A percentile compares a stretch with the other conserved stretches of the same genome.
phyloP scores from a whole-genome alignment of 2,329 filamentous ascomycete species.

The Monilinia vaccinii-corymbosi region DNA sequence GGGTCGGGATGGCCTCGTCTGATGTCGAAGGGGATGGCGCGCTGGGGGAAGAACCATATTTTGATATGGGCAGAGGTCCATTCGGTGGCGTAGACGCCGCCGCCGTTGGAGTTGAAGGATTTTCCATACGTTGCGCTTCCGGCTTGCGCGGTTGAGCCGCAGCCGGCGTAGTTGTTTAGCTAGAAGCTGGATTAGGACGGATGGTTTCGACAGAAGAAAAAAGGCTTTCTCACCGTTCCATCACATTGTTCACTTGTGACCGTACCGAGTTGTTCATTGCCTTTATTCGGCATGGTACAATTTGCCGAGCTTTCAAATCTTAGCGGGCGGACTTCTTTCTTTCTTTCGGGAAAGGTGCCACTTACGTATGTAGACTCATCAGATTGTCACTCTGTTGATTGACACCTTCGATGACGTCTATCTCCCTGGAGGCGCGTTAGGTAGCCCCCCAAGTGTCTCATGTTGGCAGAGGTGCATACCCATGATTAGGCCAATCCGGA shows the following conservation, averaged over 20 bases:
- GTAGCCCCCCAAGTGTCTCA: no score
- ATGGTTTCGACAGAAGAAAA: not conserved
- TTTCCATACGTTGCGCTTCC: conserved; percentile 40
- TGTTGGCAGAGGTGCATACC: not conserved
- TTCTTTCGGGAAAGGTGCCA: no score
- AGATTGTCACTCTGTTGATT: not conserved
- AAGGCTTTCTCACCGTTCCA: not conserved
- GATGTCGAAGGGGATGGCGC: conserved; percentile 62
- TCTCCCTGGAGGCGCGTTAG: not conserved
- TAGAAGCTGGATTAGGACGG: not conserved
- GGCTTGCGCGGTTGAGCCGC: conserved; percentile 16
- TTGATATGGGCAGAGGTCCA: conserved; percentile 60
- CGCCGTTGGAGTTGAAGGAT: conserved; percentile 54
- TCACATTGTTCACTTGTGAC: conserved; percentile 1
- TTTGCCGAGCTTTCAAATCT: conserved; percentile 1
- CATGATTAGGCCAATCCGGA: conserved; percentile 4
- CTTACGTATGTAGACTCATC: conserved; percentile 7
- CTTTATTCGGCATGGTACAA: not conserved
- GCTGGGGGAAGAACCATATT: conserved; percentile 51
- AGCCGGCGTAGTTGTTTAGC: not conserved
- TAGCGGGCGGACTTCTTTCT: not conserved
- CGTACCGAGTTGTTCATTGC: not conserved
- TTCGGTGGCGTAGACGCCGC: conserved; percentile 60
- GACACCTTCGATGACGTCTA: conserved; percentile 8
- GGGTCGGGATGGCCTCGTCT: conserved; percentile 54